Evolutionary conservation across 2,329 filamentous ascomycete genomes (phyloP).

Genomic region (Epichloe aotearoae): DNA sequence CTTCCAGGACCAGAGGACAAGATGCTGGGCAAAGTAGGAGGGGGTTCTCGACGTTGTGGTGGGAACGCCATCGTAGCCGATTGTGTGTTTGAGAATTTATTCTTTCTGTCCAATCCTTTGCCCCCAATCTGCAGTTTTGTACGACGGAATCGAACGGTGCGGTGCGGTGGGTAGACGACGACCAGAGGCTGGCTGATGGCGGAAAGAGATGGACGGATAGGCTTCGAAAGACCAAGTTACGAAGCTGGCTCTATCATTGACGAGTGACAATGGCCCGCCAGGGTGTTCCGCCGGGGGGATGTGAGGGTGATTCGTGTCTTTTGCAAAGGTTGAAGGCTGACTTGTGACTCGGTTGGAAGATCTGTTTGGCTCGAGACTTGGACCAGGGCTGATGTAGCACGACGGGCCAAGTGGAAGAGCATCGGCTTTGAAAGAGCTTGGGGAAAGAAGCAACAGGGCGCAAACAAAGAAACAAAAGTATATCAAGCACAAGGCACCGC

Average conservation of each 20-base stretch:
- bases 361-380: constrained; percentile 1
- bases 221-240: background rate
- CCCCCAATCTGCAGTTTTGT: background rate
- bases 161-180: background rate
- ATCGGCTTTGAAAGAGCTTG: background rate
- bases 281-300: background rate
- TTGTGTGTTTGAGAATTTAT: background rate
- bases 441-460: background rate
- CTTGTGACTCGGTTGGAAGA: background rate
- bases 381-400: constrained; percentile 1
- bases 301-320: constrained; percentile 2
- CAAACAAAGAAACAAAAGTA: background rate
- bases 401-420: background rate
- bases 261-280: background rate
- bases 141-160: background rate
- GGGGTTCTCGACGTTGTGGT: constrained; percentile 22
- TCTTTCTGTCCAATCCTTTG: background rate
- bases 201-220: constrained; percentile 1
- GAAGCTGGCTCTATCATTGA: constrained; percentile 1
- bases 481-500: background rate
- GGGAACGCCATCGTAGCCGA: constrained; percentile 21
- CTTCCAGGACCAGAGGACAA: constrained; percentile 18
- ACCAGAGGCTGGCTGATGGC: constrained; percentile 2
- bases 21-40: constrained; percentile 24
- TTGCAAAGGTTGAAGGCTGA: background rate